Evolutionary conservation across 2,329 filamentous ascomycete genomes (phyloP).

Genomic region (Hymenoscyphus albidus): DNA sequence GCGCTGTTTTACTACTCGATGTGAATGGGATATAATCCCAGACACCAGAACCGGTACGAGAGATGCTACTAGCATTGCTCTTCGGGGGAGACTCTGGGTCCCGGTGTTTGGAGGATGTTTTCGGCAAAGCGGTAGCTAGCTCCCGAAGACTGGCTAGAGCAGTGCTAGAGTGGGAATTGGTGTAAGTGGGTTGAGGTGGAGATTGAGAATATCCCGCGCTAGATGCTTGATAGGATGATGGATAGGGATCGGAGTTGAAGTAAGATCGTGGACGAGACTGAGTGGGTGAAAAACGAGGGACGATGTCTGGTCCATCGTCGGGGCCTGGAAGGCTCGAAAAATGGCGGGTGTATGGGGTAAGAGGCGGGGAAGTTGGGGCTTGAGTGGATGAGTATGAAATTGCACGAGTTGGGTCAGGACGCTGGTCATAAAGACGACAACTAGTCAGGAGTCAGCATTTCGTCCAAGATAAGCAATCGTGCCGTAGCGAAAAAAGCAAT

Average conservation of each 20-base stretch:
- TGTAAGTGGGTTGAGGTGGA: slow-evolving; percentile 6
- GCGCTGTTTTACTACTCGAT: slow-evolving; percentile 19
- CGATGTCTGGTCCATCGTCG: slow-evolving; percentile 56
- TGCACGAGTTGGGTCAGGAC: slow-evolving; percentile 17
- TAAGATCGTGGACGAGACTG: slow-evolving; percentile 55
- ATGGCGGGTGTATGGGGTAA: slow-evolving; percentile 27
- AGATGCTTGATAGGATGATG: slow-evolving; percentile 39
- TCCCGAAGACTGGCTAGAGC: slow-evolving; percentile 30
- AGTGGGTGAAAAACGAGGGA: slow-evolving; percentile 60
- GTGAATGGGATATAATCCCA: slow-evolving; percentile 34
- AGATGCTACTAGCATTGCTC: slow-evolving; percentile 19
- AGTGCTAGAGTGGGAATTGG: slow-evolving; percentile 21
- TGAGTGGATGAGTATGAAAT: slow-evolving; percentile 21
- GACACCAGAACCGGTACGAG: slow-evolving; percentile 25
- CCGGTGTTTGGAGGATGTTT: slow-evolving; percentile 9
- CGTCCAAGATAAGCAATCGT: slow-evolving; percentile 21
- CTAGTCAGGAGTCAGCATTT: slow-evolving; percentile 20
- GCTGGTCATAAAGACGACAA: slow-evolving; percentile 32
- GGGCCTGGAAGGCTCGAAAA: slow-evolving; percentile 40
- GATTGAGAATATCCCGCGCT: slow-evolving; percentile 10
- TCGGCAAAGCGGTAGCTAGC: slow-evolving; percentile 30
- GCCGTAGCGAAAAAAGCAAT: slow-evolving; percentile 11
- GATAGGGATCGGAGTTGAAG: slow-evolving; percentile 45
- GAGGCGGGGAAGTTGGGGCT: slow-evolving; percentile 33
- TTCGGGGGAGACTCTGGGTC: slow-evolving; percentile 22